phyloP scores from a whole-genome alignment of 768 basidiomycete species.

The Xanthoconium purpureum region DNA sequence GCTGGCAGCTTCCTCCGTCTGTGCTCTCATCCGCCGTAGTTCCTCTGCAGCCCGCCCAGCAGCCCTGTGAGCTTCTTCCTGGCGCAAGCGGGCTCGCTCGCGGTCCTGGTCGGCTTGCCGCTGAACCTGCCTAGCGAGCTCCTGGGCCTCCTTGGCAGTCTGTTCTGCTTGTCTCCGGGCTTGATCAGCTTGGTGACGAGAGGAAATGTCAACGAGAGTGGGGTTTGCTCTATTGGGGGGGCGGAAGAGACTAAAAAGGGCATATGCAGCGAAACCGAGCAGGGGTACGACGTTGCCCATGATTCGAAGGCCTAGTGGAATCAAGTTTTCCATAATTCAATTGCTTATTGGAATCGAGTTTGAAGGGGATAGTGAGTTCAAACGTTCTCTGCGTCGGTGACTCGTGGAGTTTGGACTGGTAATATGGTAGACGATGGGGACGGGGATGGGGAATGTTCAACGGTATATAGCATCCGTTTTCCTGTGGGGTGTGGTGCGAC shows the following conservation, averaged over 20 bases:
- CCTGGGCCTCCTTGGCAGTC: constrained; percentile 3
- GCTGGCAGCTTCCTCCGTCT: neutral
- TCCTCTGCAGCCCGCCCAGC: neutral
- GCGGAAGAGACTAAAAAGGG: neutral
- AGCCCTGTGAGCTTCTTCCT: constrained; percentile 6
- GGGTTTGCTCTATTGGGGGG: constrained; percentile 11
- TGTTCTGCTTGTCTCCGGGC: constrained; percentile 3
- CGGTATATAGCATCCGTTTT: neutral
- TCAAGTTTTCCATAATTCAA: neutral
- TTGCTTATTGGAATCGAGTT: neutral
- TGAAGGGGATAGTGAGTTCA: no score
- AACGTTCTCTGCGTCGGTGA: no score
- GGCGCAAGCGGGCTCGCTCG: constrained; percentile 1
- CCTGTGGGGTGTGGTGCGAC: neutral
- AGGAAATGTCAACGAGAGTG: constrained; percentile 3
- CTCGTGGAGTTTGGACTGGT: no score
- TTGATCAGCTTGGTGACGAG: constrained; percentile 4
- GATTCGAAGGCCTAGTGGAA: neutral
- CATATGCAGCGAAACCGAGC: neutral
- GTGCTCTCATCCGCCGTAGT: neutral
- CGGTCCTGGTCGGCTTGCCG: constrained; percentile 11
- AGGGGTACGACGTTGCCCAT: constrained; percentile 6
- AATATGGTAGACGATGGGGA: neutral
- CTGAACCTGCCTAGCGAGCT: neutral
- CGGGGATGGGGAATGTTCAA: neutral